Conservation (phyloP, 352 stramenopile genomes). For the Phytophthora citrophthora region DNA sequence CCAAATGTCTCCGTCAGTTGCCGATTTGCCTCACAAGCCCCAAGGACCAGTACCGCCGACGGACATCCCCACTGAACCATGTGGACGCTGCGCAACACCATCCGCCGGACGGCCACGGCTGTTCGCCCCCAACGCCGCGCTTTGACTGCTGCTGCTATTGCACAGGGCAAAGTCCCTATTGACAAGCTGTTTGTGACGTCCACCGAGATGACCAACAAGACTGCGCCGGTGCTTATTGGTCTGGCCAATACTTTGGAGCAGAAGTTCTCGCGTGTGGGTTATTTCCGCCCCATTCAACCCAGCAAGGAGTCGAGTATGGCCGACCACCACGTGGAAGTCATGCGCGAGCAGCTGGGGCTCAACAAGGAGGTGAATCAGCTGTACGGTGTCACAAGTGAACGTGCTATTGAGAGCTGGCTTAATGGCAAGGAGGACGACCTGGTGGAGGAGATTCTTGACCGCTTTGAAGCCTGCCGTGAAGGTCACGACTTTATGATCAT, state of each 20-base stretch:
- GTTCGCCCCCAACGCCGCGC: conserved; percentile 20
- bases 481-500: conserved; percentile 88
- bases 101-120: conserved; percentile 17
- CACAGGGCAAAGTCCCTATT: conserved; percentile 54
- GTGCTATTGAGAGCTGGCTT: conserved; percentile 59
- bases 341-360: conserved; percentile 68
- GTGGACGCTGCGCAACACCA: conserved; percentile 25
- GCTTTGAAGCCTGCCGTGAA: conserved; percentile 57
- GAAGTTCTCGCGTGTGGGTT: conserved; percentile 74
- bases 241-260: conserved; percentile 75
- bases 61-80: neutral
- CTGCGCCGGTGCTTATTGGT: conserved; percentile 71
- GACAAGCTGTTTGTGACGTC: conserved; percentile 76
- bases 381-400: conserved; percentile 66
- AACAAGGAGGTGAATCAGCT: conserved; percentile 44
- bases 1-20: conserved; percentile 28
- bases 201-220: conserved; percentile 66
- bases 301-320: conserved; percentile 24
- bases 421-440: conserved; percentile 69
- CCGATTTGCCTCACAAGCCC: conserved; percentile 14
- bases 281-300: conserved; percentile 81
- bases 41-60: neutral
- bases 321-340: conserved; percentile 79
- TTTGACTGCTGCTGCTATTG: conserved; percentile 44
- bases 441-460: conserved; percentile 70